Percentiles rank a stretch among this genome's conserved stretches.
These are phyloP conservation scores for Mrakia gelida DNA, from an alignment of 768 basidiomycete species.

Conservation along the genomic window DNA sequence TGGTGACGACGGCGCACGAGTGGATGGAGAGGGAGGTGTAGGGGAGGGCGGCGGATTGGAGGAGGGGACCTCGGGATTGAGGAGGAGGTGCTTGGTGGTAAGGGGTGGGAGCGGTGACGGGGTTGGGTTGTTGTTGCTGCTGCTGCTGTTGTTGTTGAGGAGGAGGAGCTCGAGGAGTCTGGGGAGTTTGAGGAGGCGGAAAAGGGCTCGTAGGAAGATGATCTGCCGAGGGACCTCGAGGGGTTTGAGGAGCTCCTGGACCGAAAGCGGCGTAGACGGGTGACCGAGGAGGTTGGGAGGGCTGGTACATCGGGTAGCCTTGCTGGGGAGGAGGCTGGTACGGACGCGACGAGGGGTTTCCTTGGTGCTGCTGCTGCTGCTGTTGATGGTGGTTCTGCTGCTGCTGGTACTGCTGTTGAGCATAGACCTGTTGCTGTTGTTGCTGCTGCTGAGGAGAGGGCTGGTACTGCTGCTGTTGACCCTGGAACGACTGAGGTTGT, in stretches of 20 bases:
- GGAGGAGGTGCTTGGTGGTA: neutral
- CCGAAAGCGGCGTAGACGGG: conserved; percentile 1
- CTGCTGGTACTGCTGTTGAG: conserved; percentile 7
- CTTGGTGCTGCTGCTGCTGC: conserved; percentile 10
- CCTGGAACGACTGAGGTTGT: neutral
- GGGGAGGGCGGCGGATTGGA: conserved; percentile 4
- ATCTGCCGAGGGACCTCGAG: neutral
- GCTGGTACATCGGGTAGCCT: neutral
- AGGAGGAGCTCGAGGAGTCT: neutral
- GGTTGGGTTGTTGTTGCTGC: conserved; percentile 6
- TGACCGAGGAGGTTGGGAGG: neutral
- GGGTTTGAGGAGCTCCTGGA: neutral
- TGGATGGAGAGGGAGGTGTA: conserved; percentile 16
- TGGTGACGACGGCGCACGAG: conserved; percentile 24
- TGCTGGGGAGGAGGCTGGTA: neutral
- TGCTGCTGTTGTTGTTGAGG: neutral
- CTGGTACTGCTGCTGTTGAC: conserved; percentile 11
- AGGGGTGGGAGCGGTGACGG: neutral
- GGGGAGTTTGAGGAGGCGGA: conserved; percentile 11
- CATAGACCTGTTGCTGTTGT: neutral
- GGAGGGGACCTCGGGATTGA: neutral
- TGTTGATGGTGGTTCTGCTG: neutral
- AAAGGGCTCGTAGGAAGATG: neutral
- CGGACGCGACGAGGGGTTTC: neutral
- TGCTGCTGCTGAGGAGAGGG: neutral